phyloP scores from a whole-genome alignment of 163 green algal genomes.

The Scenedesmus sp. region DNA sequence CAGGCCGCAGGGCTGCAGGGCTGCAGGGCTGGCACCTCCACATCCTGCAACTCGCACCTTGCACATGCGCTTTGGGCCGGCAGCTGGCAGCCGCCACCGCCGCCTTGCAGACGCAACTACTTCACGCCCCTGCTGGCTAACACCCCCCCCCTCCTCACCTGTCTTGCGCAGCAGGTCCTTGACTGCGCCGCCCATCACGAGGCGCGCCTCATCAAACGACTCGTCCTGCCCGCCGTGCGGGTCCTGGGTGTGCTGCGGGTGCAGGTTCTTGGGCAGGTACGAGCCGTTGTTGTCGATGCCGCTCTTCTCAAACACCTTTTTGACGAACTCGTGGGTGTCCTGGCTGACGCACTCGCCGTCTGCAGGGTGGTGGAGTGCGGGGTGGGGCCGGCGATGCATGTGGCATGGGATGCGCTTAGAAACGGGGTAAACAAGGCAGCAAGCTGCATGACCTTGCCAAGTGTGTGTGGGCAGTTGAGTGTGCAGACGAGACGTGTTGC shows the following conservation, averaged over 20 bases:
- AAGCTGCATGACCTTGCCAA: no score
- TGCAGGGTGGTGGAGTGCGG: background rate
- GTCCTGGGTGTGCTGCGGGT: conserved; percentile 46
- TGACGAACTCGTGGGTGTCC: conserved; percentile 40
- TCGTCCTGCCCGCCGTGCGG: conserved; percentile 19
- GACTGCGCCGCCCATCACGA: conserved; percentile 27
- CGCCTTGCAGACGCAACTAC: no score
- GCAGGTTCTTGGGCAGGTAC: conserved; percentile 58
- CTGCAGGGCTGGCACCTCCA: no score
- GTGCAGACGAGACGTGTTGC: no score
- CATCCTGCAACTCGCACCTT: no score
- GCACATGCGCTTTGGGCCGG: no score
- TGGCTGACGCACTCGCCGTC: conserved; percentile 26
- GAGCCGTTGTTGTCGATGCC: conserved; percentile 54
- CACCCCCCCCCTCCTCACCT: background rate
- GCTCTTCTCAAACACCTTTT: conserved; percentile 43
- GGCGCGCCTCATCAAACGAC: conserved; percentile 24
- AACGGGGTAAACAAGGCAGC: background rate
- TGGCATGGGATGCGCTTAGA: no score
- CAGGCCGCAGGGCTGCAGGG: no score
- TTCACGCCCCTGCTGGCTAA: background rate
- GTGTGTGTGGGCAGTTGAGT: no score
- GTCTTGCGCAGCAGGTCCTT: conserved; percentile 26
- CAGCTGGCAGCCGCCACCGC: no score
- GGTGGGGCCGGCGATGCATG: no score